Conservation (phyloP, 805 yeast genomes). For the Ascoidea asiatica region DNA sequence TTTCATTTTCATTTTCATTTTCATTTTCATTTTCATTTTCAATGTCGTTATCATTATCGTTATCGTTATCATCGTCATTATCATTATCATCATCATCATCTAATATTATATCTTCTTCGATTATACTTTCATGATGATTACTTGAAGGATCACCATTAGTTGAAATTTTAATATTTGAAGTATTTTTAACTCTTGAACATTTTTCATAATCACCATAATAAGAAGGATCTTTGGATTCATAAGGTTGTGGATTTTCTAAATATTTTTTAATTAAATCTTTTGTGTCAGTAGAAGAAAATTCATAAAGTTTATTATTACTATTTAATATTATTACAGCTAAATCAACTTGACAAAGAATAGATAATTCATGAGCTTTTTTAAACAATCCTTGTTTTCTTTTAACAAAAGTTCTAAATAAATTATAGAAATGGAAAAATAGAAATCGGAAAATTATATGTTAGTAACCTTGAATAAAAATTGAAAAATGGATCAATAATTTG, state of each 20-base stretch:
- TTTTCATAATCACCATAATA: constrained; percentile 52
- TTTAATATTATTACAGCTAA: constrained; percentile 83
- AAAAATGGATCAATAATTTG: constrained; percentile 8
- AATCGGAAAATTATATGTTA: constrained; percentile 11
- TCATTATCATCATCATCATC: neutral
- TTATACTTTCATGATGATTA: constrained; percentile 4
- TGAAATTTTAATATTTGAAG: neutral
- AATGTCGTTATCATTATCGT: too few relatives aligned
- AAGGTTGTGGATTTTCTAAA: constrained; percentile 19
- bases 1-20: constrained; percentile 2
- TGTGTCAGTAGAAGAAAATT: constrained; percentile 65
- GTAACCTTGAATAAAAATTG: constrained; percentile 19
- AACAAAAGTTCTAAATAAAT: constrained; percentile 49
- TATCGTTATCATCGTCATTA: constrained; percentile 7
- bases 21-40: constrained; percentile 1
- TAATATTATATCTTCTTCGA: neutral
- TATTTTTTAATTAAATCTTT: constrained; percentile 31
- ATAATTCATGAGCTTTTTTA: constrained; percentile 46
- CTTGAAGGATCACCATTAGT: neutral
- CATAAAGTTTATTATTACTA: constrained; percentile 62
- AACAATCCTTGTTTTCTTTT: constrained; percentile 92
- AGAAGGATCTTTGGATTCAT: constrained; percentile 51
- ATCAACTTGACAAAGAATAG: constrained; percentile 87
- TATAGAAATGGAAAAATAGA: constrained; percentile 5
- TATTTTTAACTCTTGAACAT: constrained; percentile 14